Evolutionary conservation across 345 rosid genomes (phyloP), one percentile per base, ranked within the genome.

Genomic region (Odontarrhena argentea): DNA sequence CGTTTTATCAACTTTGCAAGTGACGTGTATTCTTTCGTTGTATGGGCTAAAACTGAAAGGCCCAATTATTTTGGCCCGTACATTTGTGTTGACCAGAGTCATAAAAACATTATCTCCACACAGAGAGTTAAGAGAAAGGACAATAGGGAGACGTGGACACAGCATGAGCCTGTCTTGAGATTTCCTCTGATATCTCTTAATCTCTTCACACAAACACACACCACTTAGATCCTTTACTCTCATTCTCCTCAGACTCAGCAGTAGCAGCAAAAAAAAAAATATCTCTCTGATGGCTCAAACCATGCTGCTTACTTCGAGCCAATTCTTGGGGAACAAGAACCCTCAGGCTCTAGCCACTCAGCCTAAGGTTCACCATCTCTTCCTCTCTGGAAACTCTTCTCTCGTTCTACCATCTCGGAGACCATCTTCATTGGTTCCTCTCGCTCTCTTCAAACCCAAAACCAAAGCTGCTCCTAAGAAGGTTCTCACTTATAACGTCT

Each of bases 371-470:
- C 84, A 83, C 9, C 80, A 78, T 48, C 67, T 88, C 75, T 84
- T 43, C 65, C 72, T 5, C 74, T 77, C 73, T 67, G 34, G 62
- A 74, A 85, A 12, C 70, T 82, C 48, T 4, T 75, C 44, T 4
- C 47, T 12, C 40, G 22, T 7, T 54, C 6, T 13, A 56, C 46
- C 66, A 64, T 76, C 65, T 18, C 58, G 69, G 1, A 67, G 69
- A 67, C 38, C 68, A 15, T 64, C 36, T 32, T 32, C 82, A 42
- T 78, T 81, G 8, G 78, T 77, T 12, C 81, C 85, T 18, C 54
- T 85, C 58, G 98, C 98, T 58, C 40, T 90, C 43, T 93, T 93
- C 78, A 93, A 90, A 73, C 75, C 94, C 35, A 93, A 79, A 77
- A 77, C 98, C 78, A 93, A 93, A 76, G 94, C 94, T 13, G 75